A percentile compares a stretch with the other conserved stretches of the same genome.
Conservation (phyloP, 2,329 filamentous ascomycete species). For the Aureobasidium sp. region DNA sequence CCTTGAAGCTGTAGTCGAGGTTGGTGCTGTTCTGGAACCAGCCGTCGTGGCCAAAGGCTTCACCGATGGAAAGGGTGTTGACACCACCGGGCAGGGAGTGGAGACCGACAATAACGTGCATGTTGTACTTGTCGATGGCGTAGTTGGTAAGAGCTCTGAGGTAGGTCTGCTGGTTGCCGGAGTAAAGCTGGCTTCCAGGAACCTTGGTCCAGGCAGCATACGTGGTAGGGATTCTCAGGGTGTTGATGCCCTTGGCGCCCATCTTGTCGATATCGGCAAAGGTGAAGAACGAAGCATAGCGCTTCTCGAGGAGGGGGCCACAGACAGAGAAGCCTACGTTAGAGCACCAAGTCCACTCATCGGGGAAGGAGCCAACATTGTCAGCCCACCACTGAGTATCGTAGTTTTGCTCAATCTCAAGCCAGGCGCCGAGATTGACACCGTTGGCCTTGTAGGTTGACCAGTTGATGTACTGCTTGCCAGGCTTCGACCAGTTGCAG, state of each 20-base stretch:
- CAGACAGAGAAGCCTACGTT: slow-evolving; percentile 28
- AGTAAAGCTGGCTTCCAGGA: slow-evolving; percentile 29
- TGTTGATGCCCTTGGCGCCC: slow-evolving; percentile 27
- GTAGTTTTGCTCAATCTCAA: slow-evolving; percentile 25
- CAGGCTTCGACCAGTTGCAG: slow-evolving; percentile 19
- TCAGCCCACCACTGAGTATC: slow-evolving; percentile 15
- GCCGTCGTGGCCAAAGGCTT: slow-evolving; percentile 24
- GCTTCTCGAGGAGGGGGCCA: slow-evolving; percentile 25
- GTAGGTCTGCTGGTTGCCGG: slow-evolving; percentile 27
- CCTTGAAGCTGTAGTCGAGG: slow-evolving; percentile 29
- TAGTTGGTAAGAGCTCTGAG: slow-evolving; percentile 29
- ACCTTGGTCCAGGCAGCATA: slow-evolving; percentile 34
- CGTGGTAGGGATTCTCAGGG: slow-evolving; percentile 31
- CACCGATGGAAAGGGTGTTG: slow-evolving; percentile 24
- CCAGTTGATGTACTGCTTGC: slow-evolving; percentile 20
- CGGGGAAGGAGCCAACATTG: slow-evolving; percentile 20
- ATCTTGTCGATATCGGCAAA: slow-evolving; percentile 29
- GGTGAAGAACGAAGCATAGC: slow-evolving; percentile 29
- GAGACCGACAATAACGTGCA: slow-evolving; percentile 32
- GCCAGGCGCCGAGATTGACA: slow-evolving; percentile 30
- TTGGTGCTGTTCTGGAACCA: slow-evolving; percentile 34
- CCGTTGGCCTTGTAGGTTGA: slow-evolving; percentile 22
- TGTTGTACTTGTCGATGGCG: slow-evolving; percentile 30
- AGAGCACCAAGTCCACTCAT: slow-evolving; percentile 33
- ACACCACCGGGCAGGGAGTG: slow-evolving; percentile 30